Evolutionary conservation across 805 yeast species (phyloP).

Genomic region (Yamadazyma kitorensis): DNA sequence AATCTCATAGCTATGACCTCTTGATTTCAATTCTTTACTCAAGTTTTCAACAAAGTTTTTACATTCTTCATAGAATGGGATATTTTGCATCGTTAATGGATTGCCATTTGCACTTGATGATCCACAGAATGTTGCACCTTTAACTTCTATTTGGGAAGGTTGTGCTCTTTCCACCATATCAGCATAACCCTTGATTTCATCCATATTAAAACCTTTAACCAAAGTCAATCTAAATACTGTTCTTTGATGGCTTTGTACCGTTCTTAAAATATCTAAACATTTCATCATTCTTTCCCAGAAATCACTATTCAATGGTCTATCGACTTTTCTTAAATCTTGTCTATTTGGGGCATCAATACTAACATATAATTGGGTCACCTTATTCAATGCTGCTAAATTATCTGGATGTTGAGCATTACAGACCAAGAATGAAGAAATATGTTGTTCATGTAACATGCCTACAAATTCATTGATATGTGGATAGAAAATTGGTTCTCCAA

Average conservation of each 20-base stretch:
- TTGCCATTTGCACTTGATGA: conserved; percentile 80
- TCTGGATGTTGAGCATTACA: conserved; percentile 97
- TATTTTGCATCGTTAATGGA: conserved; percentile 91
- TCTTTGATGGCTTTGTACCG: conserved; percentile 76
- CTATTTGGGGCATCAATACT: conserved; percentile 94
- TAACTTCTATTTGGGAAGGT: conserved; percentile 88
- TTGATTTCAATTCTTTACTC: conserved; percentile 54
- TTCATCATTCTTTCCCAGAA: conserved; percentile 86
- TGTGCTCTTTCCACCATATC: conserved; percentile 77
- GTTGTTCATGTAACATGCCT: conserved; percentile 72
- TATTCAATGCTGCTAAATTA: conserved; percentile 61
- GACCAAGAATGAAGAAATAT: conserved; percentile 82
- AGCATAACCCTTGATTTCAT: conserved; percentile 76
- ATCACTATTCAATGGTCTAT: conserved; percentile 84
- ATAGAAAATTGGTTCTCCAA: conserved; percentile 93
- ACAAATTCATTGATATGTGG: conserved; percentile 88
- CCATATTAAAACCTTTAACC: conserved; percentile 91
- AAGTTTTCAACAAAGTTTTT: conserved; percentile 66
- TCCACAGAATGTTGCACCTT: conserved; percentile 96
- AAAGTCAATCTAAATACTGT: conserved; percentile 88
- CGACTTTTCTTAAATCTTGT: conserved; percentile 74
- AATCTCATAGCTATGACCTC: conserved; percentile 73
- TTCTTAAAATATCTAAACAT: conserved; percentile 75
- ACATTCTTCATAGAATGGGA: conserved; percentile 92
- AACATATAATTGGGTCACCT: conserved; percentile 88